Evolutionary conservation across 2,329 filamentous ascomycete species (phyloP), one percentile per base, ranked within the genome.

Genomic region (Fusarium pseudocircinatum): DNA sequence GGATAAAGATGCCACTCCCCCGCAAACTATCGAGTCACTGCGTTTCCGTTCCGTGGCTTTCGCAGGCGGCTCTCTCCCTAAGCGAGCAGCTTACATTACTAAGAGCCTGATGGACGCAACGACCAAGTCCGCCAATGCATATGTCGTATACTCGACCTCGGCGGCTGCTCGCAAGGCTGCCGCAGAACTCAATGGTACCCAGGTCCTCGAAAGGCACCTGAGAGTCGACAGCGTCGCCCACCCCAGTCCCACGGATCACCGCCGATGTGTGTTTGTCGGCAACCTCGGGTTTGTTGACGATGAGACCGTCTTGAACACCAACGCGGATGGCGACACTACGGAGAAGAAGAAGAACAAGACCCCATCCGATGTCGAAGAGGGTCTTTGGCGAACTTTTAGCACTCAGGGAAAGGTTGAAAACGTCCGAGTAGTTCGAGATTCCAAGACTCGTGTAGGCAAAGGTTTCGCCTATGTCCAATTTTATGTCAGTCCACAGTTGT

Each of bases 381-480:
- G 96, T 11, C 88, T 97, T 5, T 97, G 95, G 95, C 88, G 91
- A 50, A 91, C 92, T 26, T 97, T 97, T 78, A 84, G 87, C 68
- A 90, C 93, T 80, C 82, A 87, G 59, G 95, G 96, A 74, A 93
- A 89, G 73, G 93, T 99, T 18, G 96, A 99, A 83, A 97, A 92
- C 79, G 97, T 99, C 40, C 93, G 96, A 39, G 95, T 99, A 26
- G 90, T 98, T 57, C 91, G 96, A 62, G 96, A 99, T 79, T 87
- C 93, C 71, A 92, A 93, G 75, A 99, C 97, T 13, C 90, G 97
- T 56, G 94, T 99, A 36, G 95, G 96, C 78, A 99, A 99, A 81
- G 96, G 96, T 9, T 94, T 99, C 79, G 97, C 97, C 70, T 99
- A 99, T 79, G 96, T 99, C 22, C 96, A 99, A 80, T 99, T 99